Evolutionary conservation across 2,329 filamentous ascomycete species (phyloP).

Genomic region (Polytolypa hystricis): DNA sequence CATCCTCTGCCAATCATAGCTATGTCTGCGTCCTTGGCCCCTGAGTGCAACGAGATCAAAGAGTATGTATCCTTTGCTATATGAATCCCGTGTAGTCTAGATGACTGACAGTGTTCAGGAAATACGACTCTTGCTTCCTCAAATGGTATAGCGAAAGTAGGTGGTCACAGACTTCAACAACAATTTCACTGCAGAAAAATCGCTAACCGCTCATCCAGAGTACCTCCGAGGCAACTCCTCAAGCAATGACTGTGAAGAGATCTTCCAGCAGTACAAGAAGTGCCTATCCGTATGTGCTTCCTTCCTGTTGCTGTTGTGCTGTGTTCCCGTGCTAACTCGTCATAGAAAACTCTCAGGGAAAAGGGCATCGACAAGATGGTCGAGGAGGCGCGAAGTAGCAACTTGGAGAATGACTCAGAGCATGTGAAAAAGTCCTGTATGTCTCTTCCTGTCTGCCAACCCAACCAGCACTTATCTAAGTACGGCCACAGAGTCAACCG

Average conservation of each 20-base stretch:
- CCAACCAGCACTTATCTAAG: too few relatives aligned
- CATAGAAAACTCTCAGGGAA: slow-evolving; percentile 71
- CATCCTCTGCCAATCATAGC: slow-evolving; percentile 20
- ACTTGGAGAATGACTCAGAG: slow-evolving; percentile 72
- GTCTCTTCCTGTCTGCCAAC: slow-evolving; percentile 2
- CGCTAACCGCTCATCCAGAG: too few relatives aligned
- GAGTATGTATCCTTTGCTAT: slow-evolving; percentile 68
- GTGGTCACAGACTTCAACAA: too few relatives aligned
- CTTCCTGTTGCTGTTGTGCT: slow-evolving; percentile 4
- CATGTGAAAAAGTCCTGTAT: slow-evolving; percentile 39
- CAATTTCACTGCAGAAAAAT: too few relatives aligned
- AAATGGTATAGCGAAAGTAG: slow-evolving; percentile 99
- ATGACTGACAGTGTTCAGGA: slow-evolving; percentile 41
- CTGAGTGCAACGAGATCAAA: slow-evolving; percentile 91
- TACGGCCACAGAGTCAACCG: too few relatives aligned
- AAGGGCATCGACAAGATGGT: slow-evolving; percentile 88
- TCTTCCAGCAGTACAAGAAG: slow-evolving; percentile 81
- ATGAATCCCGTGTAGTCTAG: too few relatives aligned
- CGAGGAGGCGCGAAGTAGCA: slow-evolving; percentile 79
- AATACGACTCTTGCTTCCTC: slow-evolving; percentile 92
- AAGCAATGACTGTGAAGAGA: slow-evolving; percentile 70
- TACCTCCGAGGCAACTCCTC: slow-evolving; percentile 78
- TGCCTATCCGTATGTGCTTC: slow-evolving; percentile 61
- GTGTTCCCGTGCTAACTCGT: slow-evolving; percentile 2
- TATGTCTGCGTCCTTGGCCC: slow-evolving; percentile 91